A percentile compares a stretch with the other conserved stretches of the same genome.
Evolutionary conservation across 1,284 basidiomycete species (phyloP).

Genomic region (Ustilago crameri): DNA sequence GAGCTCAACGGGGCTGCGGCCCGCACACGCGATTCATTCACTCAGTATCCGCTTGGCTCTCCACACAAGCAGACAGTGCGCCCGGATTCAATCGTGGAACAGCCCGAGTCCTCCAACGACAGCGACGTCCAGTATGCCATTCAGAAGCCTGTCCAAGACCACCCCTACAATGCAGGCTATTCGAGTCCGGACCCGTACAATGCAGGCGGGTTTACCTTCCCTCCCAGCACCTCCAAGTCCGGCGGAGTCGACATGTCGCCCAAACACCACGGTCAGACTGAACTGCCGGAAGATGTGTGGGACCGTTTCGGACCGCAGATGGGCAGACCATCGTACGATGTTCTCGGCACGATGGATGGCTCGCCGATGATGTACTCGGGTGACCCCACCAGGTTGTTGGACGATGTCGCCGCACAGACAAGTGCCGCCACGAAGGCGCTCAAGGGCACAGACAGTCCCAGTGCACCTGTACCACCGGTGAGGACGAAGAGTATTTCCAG

Average conservation of each 20-base stretch:
- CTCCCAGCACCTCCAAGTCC: slow-evolving; percentile 5
- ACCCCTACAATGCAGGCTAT: slow-evolving; percentile 37
- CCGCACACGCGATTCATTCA: slow-evolving; percentile 36
- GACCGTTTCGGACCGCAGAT: slow-evolving; percentile 30
- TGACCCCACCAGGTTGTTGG: slow-evolving; percentile 31
- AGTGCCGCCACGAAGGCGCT: slow-evolving; percentile 57
- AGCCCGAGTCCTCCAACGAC: slow-evolving; percentile 9
- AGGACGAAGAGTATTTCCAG: slow-evolving; percentile 53
- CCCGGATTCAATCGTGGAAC: slow-evolving; percentile 13
- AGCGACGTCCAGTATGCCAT: slow-evolving; percentile 12
- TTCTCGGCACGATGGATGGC: slow-evolving; percentile 7
- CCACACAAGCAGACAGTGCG: too few species aligned
- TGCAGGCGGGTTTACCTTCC: slow-evolving; percentile 15
- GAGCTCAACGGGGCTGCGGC: slow-evolving; percentile 36
- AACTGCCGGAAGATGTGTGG: slow-evolving; percentile 32
- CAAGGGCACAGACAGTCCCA: slow-evolving; percentile 49
- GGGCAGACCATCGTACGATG: slow-evolving; percentile 11
- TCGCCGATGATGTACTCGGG: slow-evolving; percentile 6
- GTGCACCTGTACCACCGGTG: slow-evolving; percentile 28
- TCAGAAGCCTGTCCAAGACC: slow-evolving; percentile 15
- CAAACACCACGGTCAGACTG: slow-evolving; percentile 15
- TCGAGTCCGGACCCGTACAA: slow-evolving; percentile 13
- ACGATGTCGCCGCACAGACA: slow-evolving; percentile 60
- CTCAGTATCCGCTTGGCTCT: slow-evolving; percentile 1
- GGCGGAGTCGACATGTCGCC: slow-evolving; percentile 18